Evolutionary conservation across 169 alveolate species (phyloP), one percentile per base, ranked within the genome.

Genomic region (Plasmodium relictum): DNA sequence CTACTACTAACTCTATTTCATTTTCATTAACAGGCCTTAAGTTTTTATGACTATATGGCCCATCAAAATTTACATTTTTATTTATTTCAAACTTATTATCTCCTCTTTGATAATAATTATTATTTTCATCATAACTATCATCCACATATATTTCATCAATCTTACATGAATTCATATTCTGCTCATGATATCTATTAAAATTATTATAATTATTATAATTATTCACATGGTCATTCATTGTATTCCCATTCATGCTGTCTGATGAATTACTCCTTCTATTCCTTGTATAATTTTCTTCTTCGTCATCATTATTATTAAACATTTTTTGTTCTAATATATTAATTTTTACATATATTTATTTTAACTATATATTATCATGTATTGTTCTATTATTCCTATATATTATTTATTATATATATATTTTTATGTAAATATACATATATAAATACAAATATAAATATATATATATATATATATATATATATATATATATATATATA

Each of bases 81-180:
- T 31, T 86, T 26, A 37, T 20, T 48, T 63, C 86, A 12, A 70
- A 63, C 12, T 86, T 52, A 26, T 48, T 71, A 66, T 66, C 71
- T 52, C 24, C 20, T n/a, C 16, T 41, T 4, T 72, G 72, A 59
- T 56, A 65, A 41, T 26, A 10, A 54, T 39, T 52, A 52, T 39
- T 52, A 39, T 59, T 86, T 24, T 86, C 74, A 50, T 86, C 92
- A 48, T 71, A 59, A 22, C 76, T 86, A 71, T 86, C 92, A 45
- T 86, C 92, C 20, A 86, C 86, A 71, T 72, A 86, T 0, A 86
- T 70, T 52, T 86, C 92, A 48, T 86, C 92, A 48, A 71, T 59
- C 8, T 86, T 59, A 22, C 86, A 66, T 14, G 87, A 14, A 2
- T 86, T 65, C 66, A 86, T 71, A 31, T 71, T 86, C 45, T 69